Conservation (phyloP, 495 filamentous ascomycete genomes). For the Xylaria longipes region DNA sequence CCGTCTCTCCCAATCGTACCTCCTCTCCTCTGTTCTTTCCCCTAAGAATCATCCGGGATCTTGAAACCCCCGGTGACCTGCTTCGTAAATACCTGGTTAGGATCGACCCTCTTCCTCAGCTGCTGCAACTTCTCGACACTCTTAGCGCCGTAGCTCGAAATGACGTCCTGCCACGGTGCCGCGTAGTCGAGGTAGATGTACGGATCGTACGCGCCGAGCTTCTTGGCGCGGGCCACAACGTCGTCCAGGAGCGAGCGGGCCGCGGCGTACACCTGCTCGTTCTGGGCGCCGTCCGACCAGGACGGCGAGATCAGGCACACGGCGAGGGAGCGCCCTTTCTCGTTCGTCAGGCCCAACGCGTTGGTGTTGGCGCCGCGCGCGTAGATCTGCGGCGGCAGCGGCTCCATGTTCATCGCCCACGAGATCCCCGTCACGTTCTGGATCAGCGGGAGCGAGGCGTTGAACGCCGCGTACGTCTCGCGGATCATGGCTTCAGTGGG, state of each 20-base stretch:
- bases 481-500: conserved; percentile 27
- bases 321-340: conserved; percentile 14
- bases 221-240: conserved; percentile 22
- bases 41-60: conserved; percentile 15
- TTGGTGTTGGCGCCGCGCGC: conserved; percentile 47
- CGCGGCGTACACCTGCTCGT: conserved; percentile 26
- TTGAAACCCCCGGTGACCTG: conserved; percentile 40
- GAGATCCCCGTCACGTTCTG: conserved; percentile 24
- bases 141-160: conserved; percentile 34
- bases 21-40: too few species aligned
- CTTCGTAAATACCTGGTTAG: conserved; percentile 27
- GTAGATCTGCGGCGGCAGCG: conserved; percentile 51
- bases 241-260: conserved; percentile 21
- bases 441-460: conserved; percentile 17
- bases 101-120: conserved; percentile 29
- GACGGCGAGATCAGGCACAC: conserved; percentile 27
- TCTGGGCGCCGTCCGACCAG: conserved; percentile 33
- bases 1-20: too few species aligned
- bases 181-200: conserved; percentile 43
- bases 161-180: conserved; percentile 32
- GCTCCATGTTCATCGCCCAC: conserved; percentile 50
- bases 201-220: conserved; percentile 22
- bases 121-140: conserved; percentile 24
- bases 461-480: conserved; percentile 28
- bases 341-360: conserved; percentile 46